phyloP scores from a whole-genome alignment of 208 protist genomes.

The Crithidia brevicula region DNA sequence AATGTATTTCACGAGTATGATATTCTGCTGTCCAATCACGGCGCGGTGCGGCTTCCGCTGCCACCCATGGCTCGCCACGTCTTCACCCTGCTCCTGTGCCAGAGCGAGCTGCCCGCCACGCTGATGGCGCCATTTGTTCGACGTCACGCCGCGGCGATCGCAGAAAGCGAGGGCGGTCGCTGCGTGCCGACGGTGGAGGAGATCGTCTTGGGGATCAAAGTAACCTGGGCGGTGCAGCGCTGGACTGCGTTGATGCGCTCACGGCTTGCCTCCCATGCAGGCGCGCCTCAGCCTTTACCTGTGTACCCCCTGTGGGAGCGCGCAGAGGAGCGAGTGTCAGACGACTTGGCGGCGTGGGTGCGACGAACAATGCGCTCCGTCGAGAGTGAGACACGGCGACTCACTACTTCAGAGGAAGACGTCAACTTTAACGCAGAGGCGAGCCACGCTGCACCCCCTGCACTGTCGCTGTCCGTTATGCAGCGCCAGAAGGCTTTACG shows the following conservation, averaged over 20 bases:
- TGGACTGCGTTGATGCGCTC: conserved; percentile 25
- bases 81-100: conserved; percentile 51
- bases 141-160: conserved; percentile 2
- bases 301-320: conserved; percentile 10
- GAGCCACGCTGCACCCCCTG: background rate
- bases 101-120: conserved; percentile 22
- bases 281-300: background rate
- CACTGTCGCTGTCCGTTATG: background rate
- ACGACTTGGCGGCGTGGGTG: background rate
- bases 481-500: background rate
- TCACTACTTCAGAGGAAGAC: background rate
- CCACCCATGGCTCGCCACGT: conserved; percentile 42
- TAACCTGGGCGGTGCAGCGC: conserved; percentile 43
- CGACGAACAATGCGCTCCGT: background rate
- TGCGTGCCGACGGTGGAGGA: conserved; percentile 21
- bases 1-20: conserved; percentile 33
- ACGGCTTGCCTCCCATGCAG: too few species aligned
- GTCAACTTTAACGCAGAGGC: background rate
- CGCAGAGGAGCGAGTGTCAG: background rate
- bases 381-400: background rate
- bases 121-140: conserved; percentile 29
- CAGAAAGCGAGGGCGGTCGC: background rate
- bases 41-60: conserved; percentile 50
- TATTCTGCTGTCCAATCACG: conserved; percentile 29
- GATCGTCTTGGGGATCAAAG: conserved; percentile 35